Conservation (phyloP, 2,329 filamentous ascomycete species). For the Pseudogymnoascus sp. region DNA sequence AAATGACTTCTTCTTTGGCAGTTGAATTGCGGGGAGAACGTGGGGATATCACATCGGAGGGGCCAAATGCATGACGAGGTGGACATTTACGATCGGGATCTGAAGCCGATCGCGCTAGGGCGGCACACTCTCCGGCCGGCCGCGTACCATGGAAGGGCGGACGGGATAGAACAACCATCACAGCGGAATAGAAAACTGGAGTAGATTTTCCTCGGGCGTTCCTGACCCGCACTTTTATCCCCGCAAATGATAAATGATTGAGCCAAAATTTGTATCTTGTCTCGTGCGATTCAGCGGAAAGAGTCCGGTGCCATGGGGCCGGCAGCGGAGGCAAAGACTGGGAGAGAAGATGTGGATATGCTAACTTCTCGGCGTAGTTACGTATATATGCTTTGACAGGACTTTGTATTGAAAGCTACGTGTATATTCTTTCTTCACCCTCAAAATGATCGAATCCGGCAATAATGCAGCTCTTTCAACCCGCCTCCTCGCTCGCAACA, state of each 20-base stretch:
- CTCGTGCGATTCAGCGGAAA: background rate
- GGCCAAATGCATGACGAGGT: background rate
- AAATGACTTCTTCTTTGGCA: background rate
- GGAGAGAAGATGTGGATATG: background rate
- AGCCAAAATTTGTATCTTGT: background rate
- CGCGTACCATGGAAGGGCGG: background rate
- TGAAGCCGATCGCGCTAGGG: slow-evolving; percentile 5
- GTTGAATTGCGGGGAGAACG: slow-evolving; percentile 5
- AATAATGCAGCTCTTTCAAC: slow-evolving; percentile 11
- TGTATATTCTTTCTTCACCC: background rate
- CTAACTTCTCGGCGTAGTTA: slow-evolving; percentile 1
- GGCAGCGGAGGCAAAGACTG: background rate
- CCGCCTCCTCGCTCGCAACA: slow-evolving; percentile 17
- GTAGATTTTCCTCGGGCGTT: background rate
- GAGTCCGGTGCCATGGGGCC: background rate
- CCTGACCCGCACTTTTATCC: background rate
- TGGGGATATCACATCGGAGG: background rate
- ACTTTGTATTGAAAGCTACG: background rate
- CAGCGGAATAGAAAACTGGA: background rate
- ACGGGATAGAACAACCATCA: background rate
- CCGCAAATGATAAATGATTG: background rate
- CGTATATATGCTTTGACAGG: background rate
- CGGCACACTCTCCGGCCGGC: background rate
- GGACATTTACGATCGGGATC: slow-evolving; percentile 6
- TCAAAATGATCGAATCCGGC: background rate